phyloP scores from a whole-genome alignment of 2,329 filamentous ascomycete species.

The Ophiostoma quercus region DNA sequence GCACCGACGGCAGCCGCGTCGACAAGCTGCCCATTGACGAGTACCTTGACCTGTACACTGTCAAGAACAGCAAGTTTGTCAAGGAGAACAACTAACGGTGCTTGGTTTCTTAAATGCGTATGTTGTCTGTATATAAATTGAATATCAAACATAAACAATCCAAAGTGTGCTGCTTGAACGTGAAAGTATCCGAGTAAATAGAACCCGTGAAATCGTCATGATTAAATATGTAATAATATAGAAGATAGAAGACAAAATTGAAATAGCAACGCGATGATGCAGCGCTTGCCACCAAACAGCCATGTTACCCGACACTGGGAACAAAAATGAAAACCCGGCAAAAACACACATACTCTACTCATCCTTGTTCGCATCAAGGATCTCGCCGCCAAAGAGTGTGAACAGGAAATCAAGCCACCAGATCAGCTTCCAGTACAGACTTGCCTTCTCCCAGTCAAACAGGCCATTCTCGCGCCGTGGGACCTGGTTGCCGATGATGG shows the following conservation, averaged over 20 bases:
- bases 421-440: constrained; percentile 62
- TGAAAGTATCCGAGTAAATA: too few species aligned
- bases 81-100: constrained; percentile 27
- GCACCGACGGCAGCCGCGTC: constrained; percentile 67
- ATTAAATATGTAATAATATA: constrained; percentile 7
- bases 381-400: constrained; percentile 54
- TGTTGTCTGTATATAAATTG: not conserved
- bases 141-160: not conserved
- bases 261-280: not conserved
- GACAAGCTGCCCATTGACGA: constrained; percentile 81
- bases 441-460: constrained; percentile 69
- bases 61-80: constrained; percentile 57
- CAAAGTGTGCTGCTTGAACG: not conserved
- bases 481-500: constrained; percentile 69
- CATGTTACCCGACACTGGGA: not conserved
- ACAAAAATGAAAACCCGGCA: not conserved
- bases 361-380: constrained; percentile 54
- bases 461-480: constrained; percentile 66
- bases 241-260: not conserved
- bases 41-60: constrained; percentile 79
- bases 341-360: constrained; percentile 33
- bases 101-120: not conserved
- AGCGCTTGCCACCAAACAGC: not conserved
- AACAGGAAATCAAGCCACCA: constrained; percentile 58
- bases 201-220: not conserved